Evolutionary conservation across 805 yeast genomes (phyloP), one percentile per base, ranked within the genome.

Genomic region (Vanderwaltozyma polyspora): DNA sequence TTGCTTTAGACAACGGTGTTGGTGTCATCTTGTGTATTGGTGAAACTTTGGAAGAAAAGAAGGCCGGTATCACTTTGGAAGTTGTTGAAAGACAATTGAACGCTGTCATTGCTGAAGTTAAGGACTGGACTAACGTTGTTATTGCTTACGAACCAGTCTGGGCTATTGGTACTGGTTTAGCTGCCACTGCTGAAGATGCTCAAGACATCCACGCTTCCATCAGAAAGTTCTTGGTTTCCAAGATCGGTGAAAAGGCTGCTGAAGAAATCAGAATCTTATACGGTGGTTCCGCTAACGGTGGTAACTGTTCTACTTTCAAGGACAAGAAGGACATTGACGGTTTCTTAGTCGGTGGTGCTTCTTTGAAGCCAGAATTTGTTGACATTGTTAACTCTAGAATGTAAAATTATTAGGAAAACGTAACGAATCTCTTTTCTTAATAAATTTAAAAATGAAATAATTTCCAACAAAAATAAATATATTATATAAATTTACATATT

Each of bases 111-210:
- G 80, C 76, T 60, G 69, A 79, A 42, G 78, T 85, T 44, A 55
- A 61, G 55, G 96, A 87, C 77, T 89, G 97, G 97, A 55, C 80
- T 45, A 72, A 82, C 64, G 71, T 91, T 49, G 97, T 91, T 47
- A 68, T 91, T 63, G 98, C 98, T 57, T 91, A 91, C 70, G 98
- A 91, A 72, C 98, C 98, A 54, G 95, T 91, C 50, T 91, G 98
- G 98, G 98, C 98, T 54, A 91, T 91, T 55, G 98, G 98, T 64
- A 87, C 97, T 52, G 98, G 98, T 60, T 76, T 91, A 59, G 95
- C 97, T 55, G 97, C 98, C 43, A 91, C 98, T 52, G 86, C 98
- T 50, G 83, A 81, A 49, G 98, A 91, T 61, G 98, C 98, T 50
- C 95, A 91, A 71, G 85, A 79, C 49, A 84, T 91, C 57, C 98